Conservation (phyloP, 495 filamentous ascomycete genomes). For the Talaromyces adpressus region DNA sequence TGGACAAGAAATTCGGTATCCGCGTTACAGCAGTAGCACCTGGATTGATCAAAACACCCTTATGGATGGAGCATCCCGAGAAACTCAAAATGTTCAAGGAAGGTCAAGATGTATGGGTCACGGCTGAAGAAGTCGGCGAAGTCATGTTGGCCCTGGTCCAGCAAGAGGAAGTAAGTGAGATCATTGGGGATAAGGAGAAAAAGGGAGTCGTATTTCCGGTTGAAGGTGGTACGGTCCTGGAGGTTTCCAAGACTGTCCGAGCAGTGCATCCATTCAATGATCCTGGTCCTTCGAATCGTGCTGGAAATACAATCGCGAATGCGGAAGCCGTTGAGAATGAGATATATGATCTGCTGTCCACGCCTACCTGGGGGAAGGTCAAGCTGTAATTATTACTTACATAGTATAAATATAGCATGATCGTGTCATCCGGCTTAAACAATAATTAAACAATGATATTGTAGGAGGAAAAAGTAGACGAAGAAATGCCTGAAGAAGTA, state of each 20-base stretch:
- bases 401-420: background rate
- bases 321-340: constrained; percentile 31
- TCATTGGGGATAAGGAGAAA: constrained; percentile 32
- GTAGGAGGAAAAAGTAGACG: background rate
- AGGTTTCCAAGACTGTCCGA: constrained; percentile 51
- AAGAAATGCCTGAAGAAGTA: background rate
- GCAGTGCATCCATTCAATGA: constrained; percentile 48
- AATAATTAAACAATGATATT: background rate
- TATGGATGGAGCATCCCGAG: constrained; percentile 64
- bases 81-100: constrained; percentile 51
- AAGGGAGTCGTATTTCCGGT: constrained; percentile 26
- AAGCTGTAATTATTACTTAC: constrained; percentile 9
- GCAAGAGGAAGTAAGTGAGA: constrained; percentile 36
- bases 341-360: constrained; percentile 36
- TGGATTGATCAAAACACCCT: constrained; percentile 57
- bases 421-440: background rate
- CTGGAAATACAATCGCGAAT: constrained; percentile 42
- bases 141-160: constrained; percentile 56
- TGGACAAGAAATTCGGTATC: constrained; percentile 49
- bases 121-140: constrained; percentile 56
- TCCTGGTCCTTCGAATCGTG: constrained; percentile 43
- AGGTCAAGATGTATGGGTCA: constrained; percentile 50
- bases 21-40: constrained; percentile 61
- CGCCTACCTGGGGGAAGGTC: constrained; percentile 33
- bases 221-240: constrained; percentile 47